phyloP scores from a whole-genome alignment of 2,329 filamentous ascomycete species.

The Calonectria pseudoturangicola region DNA sequence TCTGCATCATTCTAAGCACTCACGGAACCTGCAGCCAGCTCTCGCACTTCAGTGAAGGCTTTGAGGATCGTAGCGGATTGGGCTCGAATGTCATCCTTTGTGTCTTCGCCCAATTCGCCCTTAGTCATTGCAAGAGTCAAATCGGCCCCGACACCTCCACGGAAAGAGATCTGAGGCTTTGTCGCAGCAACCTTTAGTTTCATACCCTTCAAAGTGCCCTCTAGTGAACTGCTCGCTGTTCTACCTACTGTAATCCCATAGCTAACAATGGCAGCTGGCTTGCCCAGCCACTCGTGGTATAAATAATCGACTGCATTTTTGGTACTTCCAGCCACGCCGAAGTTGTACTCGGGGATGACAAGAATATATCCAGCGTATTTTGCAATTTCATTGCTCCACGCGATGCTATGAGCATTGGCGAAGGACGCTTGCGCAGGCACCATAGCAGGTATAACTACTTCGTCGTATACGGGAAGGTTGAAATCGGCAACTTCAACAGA shows the following conservation, averaged over 20 bases:
- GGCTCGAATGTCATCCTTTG: not conserved
- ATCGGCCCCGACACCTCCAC: not conserved
- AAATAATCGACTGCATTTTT: constrained; percentile 80
- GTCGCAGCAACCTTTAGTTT: constrained; percentile 34
- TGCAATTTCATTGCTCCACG: constrained; percentile 67
- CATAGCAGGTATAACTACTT: constrained; percentile 62
- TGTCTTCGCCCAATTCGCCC: not conserved
- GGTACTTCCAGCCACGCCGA: constrained; percentile 69
- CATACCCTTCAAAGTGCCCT: constrained; percentile 35
- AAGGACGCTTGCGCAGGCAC: constrained; percentile 60
- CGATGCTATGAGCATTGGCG: constrained; percentile 63
- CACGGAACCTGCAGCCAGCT: not conserved
- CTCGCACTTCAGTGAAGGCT: not conserved
- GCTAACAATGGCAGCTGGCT: constrained; percentile 41
- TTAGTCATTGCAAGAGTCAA: not conserved
- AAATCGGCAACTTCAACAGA: constrained; percentile 42
- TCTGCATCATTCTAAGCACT: not conserved
- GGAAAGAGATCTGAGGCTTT: not conserved
- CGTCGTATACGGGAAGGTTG: constrained; percentile 66
- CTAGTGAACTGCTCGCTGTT: constrained; percentile 9
- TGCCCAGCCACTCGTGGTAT: constrained; percentile 69
- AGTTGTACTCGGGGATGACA: constrained; percentile 75
- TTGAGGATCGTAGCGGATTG: not conserved
- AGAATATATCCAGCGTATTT: constrained; percentile 68
- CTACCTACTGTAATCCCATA: constrained; percentile 45